Percentiles rank a stretch among this genome's conserved stretches.
phyloP scores from a whole-genome alignment of 495 filamentous ascomycete genomes.

The Cercophora samala region DNA sequence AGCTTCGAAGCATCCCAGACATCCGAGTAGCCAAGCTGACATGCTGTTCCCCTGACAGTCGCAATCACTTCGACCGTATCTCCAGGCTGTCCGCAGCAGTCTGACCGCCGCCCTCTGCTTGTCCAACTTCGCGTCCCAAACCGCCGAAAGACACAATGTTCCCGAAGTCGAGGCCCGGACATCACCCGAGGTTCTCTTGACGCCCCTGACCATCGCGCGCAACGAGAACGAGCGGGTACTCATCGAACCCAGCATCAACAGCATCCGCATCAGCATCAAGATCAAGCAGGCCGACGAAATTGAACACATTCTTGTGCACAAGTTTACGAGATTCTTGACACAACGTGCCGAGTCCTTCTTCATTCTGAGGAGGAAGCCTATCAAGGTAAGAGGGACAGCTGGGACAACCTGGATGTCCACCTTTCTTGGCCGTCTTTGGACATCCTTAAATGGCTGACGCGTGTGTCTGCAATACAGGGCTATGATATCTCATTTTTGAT shows the following conservation, averaged over 20 bases:
- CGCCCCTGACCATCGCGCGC: conserved; percentile 78
- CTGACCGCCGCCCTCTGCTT: conserved; percentile 91
- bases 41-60: conserved; percentile 54
- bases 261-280: conserved; percentile 89
- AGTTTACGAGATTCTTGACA: conserved; percentile 93
- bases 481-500: conserved; percentile 99
- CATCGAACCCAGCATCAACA: conserved; percentile 95
- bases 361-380: conserved; percentile 88
- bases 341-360: conserved; percentile 98
- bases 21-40: conserved; percentile 8
- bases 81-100: conserved; percentile 91
- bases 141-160: conserved; percentile 93
- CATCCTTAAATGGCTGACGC: neutral
- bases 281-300: conserved; percentile 99
- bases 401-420: neutral
- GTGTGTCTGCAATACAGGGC: conserved; percentile 53
- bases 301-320: conserved; percentile 94
- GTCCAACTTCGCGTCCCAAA: conserved; percentile 96
- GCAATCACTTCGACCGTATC: conserved; percentile 96
- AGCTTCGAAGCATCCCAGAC: neutral
- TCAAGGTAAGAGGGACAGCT: conserved; percentile 60
- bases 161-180: conserved; percentile 92
- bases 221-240: conserved; percentile 94
- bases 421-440: neutral
- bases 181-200: conserved; percentile 92